A percentile compares a stretch with the other conserved stretches of the same genome.
Conservation (phyloP, 805 yeast genomes). For the Candida succiphila region DNA sequence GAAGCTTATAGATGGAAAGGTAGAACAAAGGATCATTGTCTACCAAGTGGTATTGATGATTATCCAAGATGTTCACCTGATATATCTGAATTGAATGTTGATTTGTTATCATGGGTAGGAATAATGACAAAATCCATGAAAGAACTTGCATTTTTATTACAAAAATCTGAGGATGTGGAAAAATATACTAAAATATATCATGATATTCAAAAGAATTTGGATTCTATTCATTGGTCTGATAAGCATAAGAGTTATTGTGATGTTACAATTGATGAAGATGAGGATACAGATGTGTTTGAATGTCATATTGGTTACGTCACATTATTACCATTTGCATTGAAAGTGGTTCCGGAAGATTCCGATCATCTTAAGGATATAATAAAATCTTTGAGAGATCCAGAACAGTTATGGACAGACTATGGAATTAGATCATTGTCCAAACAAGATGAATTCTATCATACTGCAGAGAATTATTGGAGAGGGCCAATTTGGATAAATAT, state of each 20-base stretch:
- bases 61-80: slow-evolving; percentile 88
- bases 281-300: slow-evolving; percentile 51
- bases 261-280: slow-evolving; percentile 67
- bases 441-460: slow-evolving; percentile 52
- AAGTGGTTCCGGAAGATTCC: slow-evolving; percentile 43
- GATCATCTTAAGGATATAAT: slow-evolving; percentile 42
- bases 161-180: slow-evolving; percentile 45
- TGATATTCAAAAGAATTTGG: slow-evolving; percentile 54
- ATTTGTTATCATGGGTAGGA: slow-evolving; percentile 87
- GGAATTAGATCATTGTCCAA: slow-evolving; percentile 81
- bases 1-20: slow-evolving; percentile 94
- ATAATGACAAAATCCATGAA: slow-evolving; percentile 81
- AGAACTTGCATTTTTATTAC: slow-evolving; percentile 56
- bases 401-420: slow-evolving; percentile 62
- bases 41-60: slow-evolving; percentile 93
- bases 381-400: slow-evolving; percentile 53
- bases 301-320: slow-evolving; percentile 89
- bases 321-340: slow-evolving; percentile 73
- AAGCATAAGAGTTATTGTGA: slow-evolving; percentile 69
- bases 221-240: slow-evolving; percentile 73
- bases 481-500: slow-evolving; percentile 91
- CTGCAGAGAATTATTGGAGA: slow-evolving; percentile 91
- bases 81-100: slow-evolving; percentile 84
- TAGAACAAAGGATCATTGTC: slow-evolving; percentile 71
- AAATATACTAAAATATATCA: slow-evolving; percentile 42